phyloP scores from a whole-genome alignment of 2,329 filamentous ascomycete species.

The Chalaropsis ovoidea region DNA sequence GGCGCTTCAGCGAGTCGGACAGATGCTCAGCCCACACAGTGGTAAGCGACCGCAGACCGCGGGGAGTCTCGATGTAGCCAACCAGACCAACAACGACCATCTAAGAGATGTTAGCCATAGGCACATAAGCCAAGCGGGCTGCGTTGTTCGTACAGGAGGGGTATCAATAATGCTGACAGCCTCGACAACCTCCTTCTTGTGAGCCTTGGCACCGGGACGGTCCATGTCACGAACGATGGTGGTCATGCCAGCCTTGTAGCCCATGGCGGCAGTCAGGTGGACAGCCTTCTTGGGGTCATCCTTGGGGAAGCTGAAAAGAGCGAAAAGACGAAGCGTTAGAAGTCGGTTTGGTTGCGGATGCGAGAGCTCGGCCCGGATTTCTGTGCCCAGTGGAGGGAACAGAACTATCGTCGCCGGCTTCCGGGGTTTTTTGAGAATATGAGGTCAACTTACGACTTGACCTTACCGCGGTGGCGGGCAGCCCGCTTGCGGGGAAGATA shows the following conservation, averaged over 20 bases:
- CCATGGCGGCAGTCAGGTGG: conserved; percentile 95
- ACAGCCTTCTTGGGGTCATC: conserved; percentile 99
- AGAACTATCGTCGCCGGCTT: no score
- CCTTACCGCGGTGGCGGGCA: conserved; percentile 88
- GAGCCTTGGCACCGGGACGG: conserved; percentile 92
- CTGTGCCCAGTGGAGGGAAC: no score
- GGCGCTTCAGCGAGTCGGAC: conserved; percentile 95
- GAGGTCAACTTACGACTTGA: conserved; percentile 71
- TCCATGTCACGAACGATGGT: conserved; percentile 99
- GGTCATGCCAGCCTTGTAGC: conserved; percentile 99
- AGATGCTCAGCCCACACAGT: conserved; percentile 99
- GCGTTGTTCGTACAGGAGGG: conserved; percentile 85
- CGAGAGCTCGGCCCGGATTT: no score
- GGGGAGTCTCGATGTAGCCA: conserved; percentile 99
- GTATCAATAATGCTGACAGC: conserved; percentile 82
- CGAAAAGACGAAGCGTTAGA: conserved; percentile 13
- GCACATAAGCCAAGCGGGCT: conserved; percentile 65
- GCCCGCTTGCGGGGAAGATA: conserved; percentile 86
- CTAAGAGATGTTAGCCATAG: conserved; percentile 66
- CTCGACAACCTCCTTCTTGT: conserved; percentile 98
- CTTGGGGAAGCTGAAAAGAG: conserved; percentile 77
- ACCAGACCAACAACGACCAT: conserved; percentile 99
- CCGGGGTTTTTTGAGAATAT: neutral
- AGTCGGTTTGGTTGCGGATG: neutral
- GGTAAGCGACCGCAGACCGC: conserved; percentile 96